Conservation (phyloP, 345 rosid genomes). For the Garcia nutans region DNA sequence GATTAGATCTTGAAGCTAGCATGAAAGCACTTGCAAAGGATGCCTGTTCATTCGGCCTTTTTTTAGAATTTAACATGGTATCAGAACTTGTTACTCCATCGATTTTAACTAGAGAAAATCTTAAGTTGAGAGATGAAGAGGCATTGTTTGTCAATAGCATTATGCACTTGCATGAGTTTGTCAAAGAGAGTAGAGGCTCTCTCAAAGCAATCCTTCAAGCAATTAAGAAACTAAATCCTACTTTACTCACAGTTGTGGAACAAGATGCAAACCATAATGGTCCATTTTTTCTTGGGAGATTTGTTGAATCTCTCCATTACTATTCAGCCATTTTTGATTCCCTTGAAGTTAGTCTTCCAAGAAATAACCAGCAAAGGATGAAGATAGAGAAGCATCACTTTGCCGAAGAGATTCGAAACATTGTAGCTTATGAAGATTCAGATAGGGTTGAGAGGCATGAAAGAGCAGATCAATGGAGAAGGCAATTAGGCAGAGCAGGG, state of each 20-base stretch:
- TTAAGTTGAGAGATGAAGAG: slow-evolving; percentile 49
- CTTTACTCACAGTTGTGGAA: slow-evolving; percentile 51
- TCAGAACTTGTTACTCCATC: slow-evolving; percentile 37
- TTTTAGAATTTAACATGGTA: slow-evolving; percentile 34
- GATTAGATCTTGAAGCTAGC: slow-evolving; percentile 30
- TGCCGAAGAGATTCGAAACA: slow-evolving; percentile 56
- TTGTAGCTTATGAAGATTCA: slow-evolving; percentile 52
- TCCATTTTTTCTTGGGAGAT: slow-evolving; percentile 65
- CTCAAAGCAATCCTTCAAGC: slow-evolving; percentile 68
- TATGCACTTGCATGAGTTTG: slow-evolving; percentile 60
- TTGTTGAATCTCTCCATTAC: slow-evolving; percentile 69
- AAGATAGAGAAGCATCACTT: slow-evolving; percentile 55
- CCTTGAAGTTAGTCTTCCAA: slow-evolving; percentile 52
- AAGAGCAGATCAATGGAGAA: slow-evolving; percentile 65
- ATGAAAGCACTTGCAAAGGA: slow-evolving; percentile 40
- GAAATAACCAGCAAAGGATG: slow-evolving; percentile 48
- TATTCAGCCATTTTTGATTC: slow-evolving; percentile 66
- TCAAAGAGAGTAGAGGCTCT: slow-evolving; percentile 60
- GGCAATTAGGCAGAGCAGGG: slow-evolving; percentile 66
- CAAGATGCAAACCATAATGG: slow-evolving; percentile 75
- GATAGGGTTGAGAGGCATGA: slow-evolving; percentile 59
- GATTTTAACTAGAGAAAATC: slow-evolving; percentile 43
- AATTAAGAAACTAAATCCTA: slow-evolving; percentile 52
- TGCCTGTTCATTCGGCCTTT: slow-evolving; percentile 40
- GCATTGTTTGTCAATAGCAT: slow-evolving; percentile 48